Evolutionary conservation across 805 yeast species (phyloP), one percentile per base, ranked within the genome.

Genomic region (Wickerhamiella sergipiensis): DNA sequence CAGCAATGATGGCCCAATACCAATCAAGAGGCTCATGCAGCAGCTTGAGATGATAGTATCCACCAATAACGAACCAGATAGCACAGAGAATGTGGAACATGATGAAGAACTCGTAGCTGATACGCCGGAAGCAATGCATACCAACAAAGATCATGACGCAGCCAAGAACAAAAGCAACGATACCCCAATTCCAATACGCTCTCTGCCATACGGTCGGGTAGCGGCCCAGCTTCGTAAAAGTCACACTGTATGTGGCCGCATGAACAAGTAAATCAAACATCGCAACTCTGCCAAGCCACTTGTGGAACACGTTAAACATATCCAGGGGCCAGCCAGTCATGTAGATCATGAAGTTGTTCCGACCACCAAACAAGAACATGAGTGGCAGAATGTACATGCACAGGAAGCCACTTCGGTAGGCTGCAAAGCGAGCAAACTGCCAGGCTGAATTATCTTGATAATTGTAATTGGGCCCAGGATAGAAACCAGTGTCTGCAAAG

Each of bases 311-410:
- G 53, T 76, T 67, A 65, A 82, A 81, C 2, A 79, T 69, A 7
- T 78, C 63, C 55, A 73, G 78, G 0, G 76, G 62, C 65, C 80
- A 69, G 1, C 85, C 83, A 1, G 84, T 72, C 10, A 80, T 52
- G 60, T 67, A 69, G 53, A 74, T 74, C 59, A 81, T 68, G 40
- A 83, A 76, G 60, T 81, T 83, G 60, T 82, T 82, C 59, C 87
- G 71, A 29, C 81, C 81, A 13, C 84, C 83, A 64, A 82, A 81
- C 51, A 83, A 65, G 53, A 77, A 74, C 17, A 79, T 62, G 6
- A 74, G 61, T 0, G 92, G 89, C 52, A 80, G 23, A 40, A 52
- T 52, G 26, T 45, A 46, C 40, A 55, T 49, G 1, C 57, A 50
- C 10, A 62, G 23, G 40, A 19, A 45, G 13, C 53, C 57, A 23